phyloP scores from a whole-genome alignment of 2,329 filamentous ascomycete genomes.

The Epichloe sylvatica region DNA sequence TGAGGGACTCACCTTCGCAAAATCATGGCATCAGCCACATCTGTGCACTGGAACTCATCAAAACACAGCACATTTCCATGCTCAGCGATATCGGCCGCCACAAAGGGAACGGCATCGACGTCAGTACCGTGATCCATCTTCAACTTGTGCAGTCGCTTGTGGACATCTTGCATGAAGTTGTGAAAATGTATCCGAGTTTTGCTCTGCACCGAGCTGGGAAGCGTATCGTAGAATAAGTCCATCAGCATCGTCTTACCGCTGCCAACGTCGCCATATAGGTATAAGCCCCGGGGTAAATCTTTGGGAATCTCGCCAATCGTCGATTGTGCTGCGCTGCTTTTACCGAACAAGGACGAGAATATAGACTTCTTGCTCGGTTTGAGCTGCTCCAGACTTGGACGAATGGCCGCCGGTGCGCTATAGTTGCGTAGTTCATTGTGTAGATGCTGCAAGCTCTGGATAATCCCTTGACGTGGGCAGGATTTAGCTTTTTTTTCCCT shows the following conservation, averaged over 20 bases:
- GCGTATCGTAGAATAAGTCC: constrained; percentile 92
- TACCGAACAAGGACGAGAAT: constrained; percentile 49
- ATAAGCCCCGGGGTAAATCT: constrained; percentile 75
- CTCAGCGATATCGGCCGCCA: constrained; percentile 87
- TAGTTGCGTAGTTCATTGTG: constrained; percentile 72
- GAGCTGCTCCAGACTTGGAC: constrained; percentile 61
- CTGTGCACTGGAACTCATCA: constrained; percentile 97
- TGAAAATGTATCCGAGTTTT: constrained; percentile 97
- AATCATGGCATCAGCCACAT: constrained; percentile 98
- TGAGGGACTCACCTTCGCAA: constrained; percentile 45
- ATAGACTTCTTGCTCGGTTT: constrained; percentile 40
- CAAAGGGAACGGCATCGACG: constrained; percentile 78
- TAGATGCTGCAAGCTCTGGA: constrained; percentile 76
- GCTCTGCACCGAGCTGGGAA: constrained; percentile 62
- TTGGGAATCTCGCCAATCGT: constrained; percentile 44
- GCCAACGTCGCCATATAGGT: constrained; percentile 92
- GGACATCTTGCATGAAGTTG: constrained; percentile 98
- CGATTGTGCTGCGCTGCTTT: constrained; percentile 23
- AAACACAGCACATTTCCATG: constrained; percentile 82
- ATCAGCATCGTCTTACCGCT: constrained; percentile 99
- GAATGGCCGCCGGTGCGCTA: constrained; percentile 56
- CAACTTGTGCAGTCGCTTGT: constrained; percentile 76
- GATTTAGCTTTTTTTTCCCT: background rate
- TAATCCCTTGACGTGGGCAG: constrained; percentile 47
- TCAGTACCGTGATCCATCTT: constrained; percentile 84